Evolutionary conservation across 768 basidiomycete species (phyloP).

Genomic region (Pilatotrama ljubarskyi): DNA sequence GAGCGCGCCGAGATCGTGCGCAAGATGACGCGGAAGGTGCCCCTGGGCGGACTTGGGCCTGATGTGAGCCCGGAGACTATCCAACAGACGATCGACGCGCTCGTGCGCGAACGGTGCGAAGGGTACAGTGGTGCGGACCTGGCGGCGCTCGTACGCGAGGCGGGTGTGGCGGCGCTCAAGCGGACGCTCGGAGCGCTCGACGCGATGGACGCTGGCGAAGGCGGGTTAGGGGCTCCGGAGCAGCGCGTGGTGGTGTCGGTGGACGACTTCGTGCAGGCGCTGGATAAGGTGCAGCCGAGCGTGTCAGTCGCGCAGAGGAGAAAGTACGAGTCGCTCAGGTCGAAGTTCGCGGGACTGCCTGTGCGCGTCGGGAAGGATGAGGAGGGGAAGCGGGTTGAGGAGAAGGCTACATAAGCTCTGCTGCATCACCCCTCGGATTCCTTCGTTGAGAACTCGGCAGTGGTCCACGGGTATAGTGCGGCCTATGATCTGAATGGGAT

Average conservation of each 20-base stretch:
- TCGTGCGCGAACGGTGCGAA: slow-evolving; percentile 67
- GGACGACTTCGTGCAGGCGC: slow-evolving; percentile 71
- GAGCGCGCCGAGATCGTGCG: slow-evolving; percentile 86
- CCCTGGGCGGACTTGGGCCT: slow-evolving; percentile 44
- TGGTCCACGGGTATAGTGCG: too few species aligned
- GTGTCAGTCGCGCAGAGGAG: slow-evolving; percentile 78
- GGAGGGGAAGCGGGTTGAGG: slow-evolving; percentile 13
- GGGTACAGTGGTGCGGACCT: slow-evolving; percentile 94
- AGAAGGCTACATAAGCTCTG: not conserved
- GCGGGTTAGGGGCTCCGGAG: slow-evolving; percentile 20
- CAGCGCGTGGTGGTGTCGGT: slow-evolving; percentile 49
- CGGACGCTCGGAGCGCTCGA: slow-evolving; percentile 69
- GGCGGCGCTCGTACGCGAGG: slow-evolving; percentile 84
- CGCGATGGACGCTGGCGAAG: slow-evolving; percentile 46
- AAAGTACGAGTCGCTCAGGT: slow-evolving; percentile 78
- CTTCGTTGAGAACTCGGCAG: too few species aligned
- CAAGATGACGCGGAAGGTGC: slow-evolving; percentile 72
- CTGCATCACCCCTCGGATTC: too few species aligned
- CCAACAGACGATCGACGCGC: slow-evolving; percentile 34
- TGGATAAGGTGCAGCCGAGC: slow-evolving; percentile 84
- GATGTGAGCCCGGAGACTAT: slow-evolving; percentile 14
- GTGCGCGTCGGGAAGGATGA: slow-evolving; percentile 28
- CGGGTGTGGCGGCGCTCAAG: slow-evolving; percentile 81
- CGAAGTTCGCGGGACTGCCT: slow-evolving; percentile 82
- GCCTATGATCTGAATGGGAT: too few species aligned